These are phyloP conservation scores for Pseudotsuga menziesii DNA, from an alignment of 75 land plant species.

Conservation along the genomic window DNA sequence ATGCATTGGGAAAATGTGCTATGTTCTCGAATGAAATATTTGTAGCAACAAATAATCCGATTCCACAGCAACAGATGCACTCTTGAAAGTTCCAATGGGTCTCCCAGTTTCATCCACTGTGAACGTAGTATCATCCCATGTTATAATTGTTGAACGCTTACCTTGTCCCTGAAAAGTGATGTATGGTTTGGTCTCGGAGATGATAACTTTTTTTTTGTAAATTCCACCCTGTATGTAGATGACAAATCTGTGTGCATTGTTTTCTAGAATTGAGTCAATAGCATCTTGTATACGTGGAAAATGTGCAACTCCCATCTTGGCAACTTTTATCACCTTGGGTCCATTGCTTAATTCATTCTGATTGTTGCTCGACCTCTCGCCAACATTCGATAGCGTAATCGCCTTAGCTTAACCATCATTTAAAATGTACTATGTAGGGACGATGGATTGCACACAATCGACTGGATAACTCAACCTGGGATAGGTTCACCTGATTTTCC, in stretches of 20 bases:
- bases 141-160: constrained; percentile 8
- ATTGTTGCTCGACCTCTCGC: too few relatives aligned
- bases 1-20: too few relatives aligned
- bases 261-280: constrained; percentile 9
- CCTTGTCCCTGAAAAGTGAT: constrained; percentile 27
- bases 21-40: constrained; percentile 24
- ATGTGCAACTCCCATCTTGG: too few relatives aligned
- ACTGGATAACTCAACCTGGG: too few relatives aligned
- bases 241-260: constrained; percentile 5
- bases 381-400: too few relatives aligned
- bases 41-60: constrained; percentile 25
- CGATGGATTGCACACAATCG: too few relatives aligned
- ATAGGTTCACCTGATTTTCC: too few relatives aligned
- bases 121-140: constrained; percentile 19
- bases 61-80: constrained; percentile 28
- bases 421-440: too few relatives aligned
- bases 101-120: constrained; percentile 7
- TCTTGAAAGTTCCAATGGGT: constrained; percentile 21
- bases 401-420: too few relatives aligned
- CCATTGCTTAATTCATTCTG: too few relatives aligned
- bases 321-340: too few relatives aligned
- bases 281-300: constrained; percentile 7
- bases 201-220: constrained; percentile 19
- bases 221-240: constrained; percentile 10
- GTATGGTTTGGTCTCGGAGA: constrained; percentile 20